Evolutionary conservation across 305 asterid genomes (phyloP).

Genomic region (Fraxinus sp.): DNA sequence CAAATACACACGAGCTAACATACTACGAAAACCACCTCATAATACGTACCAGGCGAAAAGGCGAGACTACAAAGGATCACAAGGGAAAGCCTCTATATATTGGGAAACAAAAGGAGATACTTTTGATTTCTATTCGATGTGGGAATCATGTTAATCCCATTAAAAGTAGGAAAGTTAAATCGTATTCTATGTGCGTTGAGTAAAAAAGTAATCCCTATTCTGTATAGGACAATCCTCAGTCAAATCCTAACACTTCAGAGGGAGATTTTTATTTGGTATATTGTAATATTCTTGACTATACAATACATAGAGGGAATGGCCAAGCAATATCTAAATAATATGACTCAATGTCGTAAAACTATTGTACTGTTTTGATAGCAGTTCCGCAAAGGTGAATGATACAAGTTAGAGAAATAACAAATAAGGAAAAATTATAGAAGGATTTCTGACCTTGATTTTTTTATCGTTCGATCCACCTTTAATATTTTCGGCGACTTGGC

Average conservation of each 20-base stretch:
- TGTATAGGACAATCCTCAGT: neutral
- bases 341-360: neutral
- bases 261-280: neutral
- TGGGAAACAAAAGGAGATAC: neutral
- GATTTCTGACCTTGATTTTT: constrained; percentile 49
- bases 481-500: constrained; percentile 64
- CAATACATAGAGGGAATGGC: neutral
- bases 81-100: neutral
- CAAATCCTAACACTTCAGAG: neutral
- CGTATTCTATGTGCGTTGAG: neutral
- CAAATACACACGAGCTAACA: neutral
- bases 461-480: constrained; percentile 52
- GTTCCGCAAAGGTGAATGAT: neutral
- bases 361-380: neutral
- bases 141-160: neutral
- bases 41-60: neutral
- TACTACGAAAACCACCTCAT: neutral
- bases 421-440: neutral
- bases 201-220: neutral
- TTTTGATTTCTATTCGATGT: neutral
- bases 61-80: neutral
- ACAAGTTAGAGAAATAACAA: neutral
- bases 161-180: neutral
- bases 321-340: neutral
- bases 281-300: neutral